Evolutionary conservation across 345 rosid species (phyloP).

Genomic region (Dipteronia sinensis): DNA sequence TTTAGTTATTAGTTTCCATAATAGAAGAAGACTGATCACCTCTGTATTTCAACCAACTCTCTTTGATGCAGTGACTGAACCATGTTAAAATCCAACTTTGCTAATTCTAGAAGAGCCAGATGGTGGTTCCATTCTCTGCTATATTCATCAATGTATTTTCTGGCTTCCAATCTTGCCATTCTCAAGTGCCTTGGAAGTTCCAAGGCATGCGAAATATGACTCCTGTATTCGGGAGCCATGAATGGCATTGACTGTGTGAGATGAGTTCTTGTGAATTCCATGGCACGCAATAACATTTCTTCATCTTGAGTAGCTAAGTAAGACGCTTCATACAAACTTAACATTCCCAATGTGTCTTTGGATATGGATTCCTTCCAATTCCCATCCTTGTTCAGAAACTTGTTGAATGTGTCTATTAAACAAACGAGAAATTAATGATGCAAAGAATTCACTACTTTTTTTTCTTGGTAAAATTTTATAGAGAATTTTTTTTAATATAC

Average conservation of each 20-base stretch:
- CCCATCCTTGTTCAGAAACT: constrained; percentile 24
- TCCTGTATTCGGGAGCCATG: background rate
- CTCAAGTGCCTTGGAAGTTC: constrained; percentile 32
- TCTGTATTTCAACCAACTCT: constrained; percentile 27
- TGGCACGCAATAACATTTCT: constrained; percentile 18
- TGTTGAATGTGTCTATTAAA: constrained; percentile 19
- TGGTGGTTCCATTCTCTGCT: constrained; percentile 9
- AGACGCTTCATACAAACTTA: constrained; percentile 32
- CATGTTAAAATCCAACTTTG: constrained; percentile 22
- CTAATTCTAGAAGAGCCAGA: constrained; percentile 15
- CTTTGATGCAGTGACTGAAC: constrained; percentile 24
- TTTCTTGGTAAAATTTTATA: too few species aligned
- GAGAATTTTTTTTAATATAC: too few species aligned
- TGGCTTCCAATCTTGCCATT: constrained; percentile 31
- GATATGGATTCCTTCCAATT: constrained; percentile 16
- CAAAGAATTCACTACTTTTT: too few species aligned
- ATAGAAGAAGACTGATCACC: constrained; percentile 1
- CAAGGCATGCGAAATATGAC: constrained; percentile 9
- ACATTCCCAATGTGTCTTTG: constrained; percentile 16
- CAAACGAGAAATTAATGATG: background rate
- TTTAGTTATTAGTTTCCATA: background rate
- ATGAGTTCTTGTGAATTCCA: constrained; percentile 18
- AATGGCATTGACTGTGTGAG: constrained; percentile 1
- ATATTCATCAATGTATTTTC: constrained; percentile 20
- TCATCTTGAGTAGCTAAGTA: constrained; percentile 23